Conservation (phyloP, 768 basidiomycete genomes). For the Fomitopsis pulvina region DNA sequence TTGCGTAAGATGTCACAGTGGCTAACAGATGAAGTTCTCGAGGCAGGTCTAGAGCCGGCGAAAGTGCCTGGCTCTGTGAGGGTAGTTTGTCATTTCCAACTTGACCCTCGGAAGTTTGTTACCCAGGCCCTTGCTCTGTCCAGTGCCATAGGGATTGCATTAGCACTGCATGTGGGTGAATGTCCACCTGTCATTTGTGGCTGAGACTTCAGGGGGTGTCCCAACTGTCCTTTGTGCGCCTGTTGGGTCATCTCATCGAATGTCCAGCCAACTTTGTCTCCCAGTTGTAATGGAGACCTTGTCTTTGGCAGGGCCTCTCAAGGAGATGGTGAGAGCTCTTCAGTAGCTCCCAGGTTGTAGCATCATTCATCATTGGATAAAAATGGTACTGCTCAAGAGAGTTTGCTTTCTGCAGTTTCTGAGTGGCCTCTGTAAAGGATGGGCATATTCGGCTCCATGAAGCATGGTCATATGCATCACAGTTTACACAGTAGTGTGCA, state of each 20-base stretch:
- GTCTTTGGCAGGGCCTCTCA: not conserved
- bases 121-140: not conserved
- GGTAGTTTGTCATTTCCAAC: not conserved
- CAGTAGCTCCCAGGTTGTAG: conserved; percentile 12
- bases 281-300: not conserved
- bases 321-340: not conserved
- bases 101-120: not conserved
- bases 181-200: too few relatives aligned
- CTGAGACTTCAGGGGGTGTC: too few relatives aligned
- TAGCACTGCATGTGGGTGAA: too few relatives aligned
- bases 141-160: not conserved
- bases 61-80: not conserved
- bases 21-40: not conserved
- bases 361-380: conserved; percentile 3
- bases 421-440: conserved; percentile 1
- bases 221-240: too few relatives aligned
- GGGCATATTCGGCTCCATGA: conserved; percentile 23
- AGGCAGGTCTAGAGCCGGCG: not conserved
- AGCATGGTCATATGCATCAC: conserved; percentile 21
- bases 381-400: conserved; percentile 7
- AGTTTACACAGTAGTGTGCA: conserved; percentile 19
- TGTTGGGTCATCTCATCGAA: too few relatives aligned
- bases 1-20: not conserved
- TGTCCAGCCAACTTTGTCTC: too few relatives aligned
- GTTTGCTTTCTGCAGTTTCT: not conserved